Conservation (phyloP, 192 early-diverging fungal genomes). For the Anaeromyces robustus region DNA sequence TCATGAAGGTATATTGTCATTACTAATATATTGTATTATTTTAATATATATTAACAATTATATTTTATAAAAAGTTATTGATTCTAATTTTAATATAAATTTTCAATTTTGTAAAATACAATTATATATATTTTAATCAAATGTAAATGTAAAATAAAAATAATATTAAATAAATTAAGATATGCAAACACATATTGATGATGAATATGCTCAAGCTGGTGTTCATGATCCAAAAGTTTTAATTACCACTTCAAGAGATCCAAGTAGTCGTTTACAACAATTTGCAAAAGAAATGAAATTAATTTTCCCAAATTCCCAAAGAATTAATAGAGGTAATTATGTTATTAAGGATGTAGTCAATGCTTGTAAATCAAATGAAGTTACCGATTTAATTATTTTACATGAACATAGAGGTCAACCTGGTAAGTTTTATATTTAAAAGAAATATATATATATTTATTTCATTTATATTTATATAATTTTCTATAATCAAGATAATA, state of each 20-base stretch:
- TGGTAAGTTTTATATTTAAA: constrained; percentile 36
- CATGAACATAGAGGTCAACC: constrained; percentile 93
- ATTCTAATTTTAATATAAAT: neutral
- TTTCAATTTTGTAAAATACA: neutral
- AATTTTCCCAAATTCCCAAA: constrained; percentile 87
- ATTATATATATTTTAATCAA: neutral
- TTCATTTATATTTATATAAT: too few species aligned
- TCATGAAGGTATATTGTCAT: constrained; percentile 51
- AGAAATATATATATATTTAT: too few species aligned
- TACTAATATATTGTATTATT: too few species aligned
- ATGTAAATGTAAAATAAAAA: too few species aligned
- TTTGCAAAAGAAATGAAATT: constrained; percentile 97
- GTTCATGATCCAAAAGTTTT: constrained; percentile 88
- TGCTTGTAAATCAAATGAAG: constrained; percentile 83
- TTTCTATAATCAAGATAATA: too few species aligned
- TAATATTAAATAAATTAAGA: constrained; percentile 11
- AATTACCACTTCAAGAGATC: constrained; percentile 91
- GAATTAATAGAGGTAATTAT: constrained; percentile 94
- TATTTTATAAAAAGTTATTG: neutral
- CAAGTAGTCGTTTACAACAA: constrained; percentile 77
- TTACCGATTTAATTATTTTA: constrained; percentile 87
- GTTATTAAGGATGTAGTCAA: constrained; percentile 92
- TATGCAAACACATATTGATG: constrained; percentile 73
- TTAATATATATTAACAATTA: too few species aligned
- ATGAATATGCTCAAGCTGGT: constrained; percentile 92